phyloP scores from a whole-genome alignment of 164 flowering plant species.

The Liriodendron chinense region DNA sequence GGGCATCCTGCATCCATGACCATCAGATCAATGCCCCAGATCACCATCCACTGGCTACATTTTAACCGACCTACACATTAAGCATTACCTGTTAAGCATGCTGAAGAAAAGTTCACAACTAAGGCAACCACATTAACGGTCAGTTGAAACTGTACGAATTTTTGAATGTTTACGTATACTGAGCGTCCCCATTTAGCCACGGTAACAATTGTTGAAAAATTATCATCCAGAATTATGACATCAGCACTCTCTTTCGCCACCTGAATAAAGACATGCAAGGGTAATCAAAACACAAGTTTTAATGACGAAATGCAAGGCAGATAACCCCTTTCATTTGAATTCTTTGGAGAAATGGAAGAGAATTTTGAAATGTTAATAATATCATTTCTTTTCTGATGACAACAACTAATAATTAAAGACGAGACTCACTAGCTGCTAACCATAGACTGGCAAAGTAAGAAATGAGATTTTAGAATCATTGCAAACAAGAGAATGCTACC shows the following conservation, averaged over 20 bases:
- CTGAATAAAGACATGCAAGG: conserved; percentile 27
- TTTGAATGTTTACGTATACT: conserved; percentile 82
- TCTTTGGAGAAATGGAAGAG: background rate
- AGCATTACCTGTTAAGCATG: conserved; percentile 73
- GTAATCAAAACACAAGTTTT: background rate
- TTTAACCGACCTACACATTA: background rate
- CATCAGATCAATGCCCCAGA: too few species aligned
- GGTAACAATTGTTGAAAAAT: conserved; percentile 81
- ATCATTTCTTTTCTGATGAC: too few species aligned
- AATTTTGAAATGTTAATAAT: too few species aligned
- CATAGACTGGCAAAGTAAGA: too few species aligned
- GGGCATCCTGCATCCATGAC: too few species aligned
- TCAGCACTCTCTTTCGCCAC: conserved; percentile 98
- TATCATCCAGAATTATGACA: conserved; percentile 84
- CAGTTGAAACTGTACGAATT: conserved; percentile 86
- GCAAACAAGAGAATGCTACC: too few species aligned
- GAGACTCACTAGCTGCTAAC: too few species aligned
- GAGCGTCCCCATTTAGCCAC: conserved; percentile 96
- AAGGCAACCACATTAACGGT: conserved; percentile 87
- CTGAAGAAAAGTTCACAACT: conserved; percentile 81
- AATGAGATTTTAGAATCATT: too few species aligned
- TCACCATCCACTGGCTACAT: background rate
- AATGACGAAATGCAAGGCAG: background rate
- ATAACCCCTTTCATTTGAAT: background rate
- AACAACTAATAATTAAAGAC: too few species aligned